Evolutionary conservation across 768 basidiomycete genomes (phyloP).

Genomic region (Leccinum uliginosum): DNA sequence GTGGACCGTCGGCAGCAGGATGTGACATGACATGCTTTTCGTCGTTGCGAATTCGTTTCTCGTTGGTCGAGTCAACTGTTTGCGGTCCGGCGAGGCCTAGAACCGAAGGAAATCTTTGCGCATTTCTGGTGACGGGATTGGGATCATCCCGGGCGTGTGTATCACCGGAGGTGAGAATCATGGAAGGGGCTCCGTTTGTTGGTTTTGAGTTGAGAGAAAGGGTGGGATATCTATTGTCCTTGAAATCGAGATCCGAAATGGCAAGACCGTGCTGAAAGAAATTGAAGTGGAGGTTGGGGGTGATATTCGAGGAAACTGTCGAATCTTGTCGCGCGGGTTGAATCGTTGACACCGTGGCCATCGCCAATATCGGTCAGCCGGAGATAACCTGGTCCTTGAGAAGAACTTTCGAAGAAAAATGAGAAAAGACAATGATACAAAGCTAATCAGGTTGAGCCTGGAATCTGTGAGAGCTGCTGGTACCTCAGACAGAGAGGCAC

Average conservation of each 20-base stretch:
- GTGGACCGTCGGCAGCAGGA: constrained; percentile 16
- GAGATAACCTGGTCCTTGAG: constrained; percentile 18
- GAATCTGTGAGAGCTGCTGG: not conserved
- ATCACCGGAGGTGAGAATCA: constrained; percentile 29
- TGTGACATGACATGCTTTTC: constrained; percentile 17
- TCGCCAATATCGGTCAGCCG: constrained; percentile 21
- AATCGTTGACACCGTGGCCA: constrained; percentile 49
- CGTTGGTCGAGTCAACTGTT: constrained; percentile 14
- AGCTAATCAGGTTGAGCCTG: constrained; percentile 3
- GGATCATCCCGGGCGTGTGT: constrained; percentile 23
- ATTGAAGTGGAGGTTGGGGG: constrained; percentile 33
- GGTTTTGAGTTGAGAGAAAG: constrained; percentile 24
- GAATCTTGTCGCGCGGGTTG: constrained; percentile 42
- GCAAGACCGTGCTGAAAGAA: constrained; percentile 50
- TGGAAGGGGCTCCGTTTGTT: constrained; percentile 24
- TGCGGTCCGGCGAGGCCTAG: constrained; percentile 14
- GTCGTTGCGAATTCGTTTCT: constrained; percentile 23
- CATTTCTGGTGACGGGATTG: constrained; percentile 5
- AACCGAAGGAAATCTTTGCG: constrained; percentile 13
- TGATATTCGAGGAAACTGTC: constrained; percentile 24
- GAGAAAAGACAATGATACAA: constrained; percentile 4
- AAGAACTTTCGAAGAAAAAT: constrained; percentile 11
- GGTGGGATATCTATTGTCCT: constrained; percentile 56
- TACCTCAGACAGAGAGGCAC: not conserved
- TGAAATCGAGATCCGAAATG: constrained; percentile 57